Percentiles rank a stretch among this genome's conserved stretches.
These are phyloP conservation scores for Stachybotrys echinatus DNA, from an alignment of 2,329 filamentous ascomycete genomes.

Conservation along the genomic window DNA sequence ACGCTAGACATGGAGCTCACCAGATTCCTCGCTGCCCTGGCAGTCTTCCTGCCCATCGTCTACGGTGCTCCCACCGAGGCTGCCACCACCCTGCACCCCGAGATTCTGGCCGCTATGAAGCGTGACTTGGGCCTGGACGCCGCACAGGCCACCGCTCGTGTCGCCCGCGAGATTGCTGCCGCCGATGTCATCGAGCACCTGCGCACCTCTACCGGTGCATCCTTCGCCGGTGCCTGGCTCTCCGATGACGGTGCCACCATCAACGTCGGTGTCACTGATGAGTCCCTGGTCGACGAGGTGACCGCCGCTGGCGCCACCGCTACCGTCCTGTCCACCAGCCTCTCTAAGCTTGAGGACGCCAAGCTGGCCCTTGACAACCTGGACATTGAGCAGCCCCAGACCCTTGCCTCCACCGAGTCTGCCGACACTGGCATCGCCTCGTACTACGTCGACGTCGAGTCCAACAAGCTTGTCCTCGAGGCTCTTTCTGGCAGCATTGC, in stretches of 20 bases:
- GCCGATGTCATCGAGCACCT: slow-evolving; percentile 30
- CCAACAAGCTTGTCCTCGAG: slow-evolving; percentile 35
- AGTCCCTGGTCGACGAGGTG: slow-evolving; percentile 27
- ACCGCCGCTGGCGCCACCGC: slow-evolving; percentile 28
- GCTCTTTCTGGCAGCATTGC: slow-evolving; percentile 26
- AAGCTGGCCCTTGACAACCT: slow-evolving; percentile 36
- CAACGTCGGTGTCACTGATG: slow-evolving; percentile 31
- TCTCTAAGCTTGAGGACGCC: slow-evolving; percentile 33
- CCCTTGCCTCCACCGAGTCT: slow-evolving; percentile 14
- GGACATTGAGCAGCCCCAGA: slow-evolving; percentile 18
- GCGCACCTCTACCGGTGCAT: slow-evolving; percentile 20
- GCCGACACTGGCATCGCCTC: slow-evolving; percentile 25
- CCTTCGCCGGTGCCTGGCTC: slow-evolving; percentile 34
- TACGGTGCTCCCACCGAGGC: slow-evolving; percentile 31
- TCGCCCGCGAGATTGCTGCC: slow-evolving; percentile 29
- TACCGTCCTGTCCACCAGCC: slow-evolving; percentile 23
- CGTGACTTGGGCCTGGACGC: slow-evolving; percentile 33
- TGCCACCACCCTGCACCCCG: slow-evolving; percentile 29
- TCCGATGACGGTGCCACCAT: slow-evolving; percentile 25
- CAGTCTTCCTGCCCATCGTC: slow-evolving; percentile 30
- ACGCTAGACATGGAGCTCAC: slow-evolving; percentile 28
- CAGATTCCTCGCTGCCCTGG: slow-evolving; percentile 30
- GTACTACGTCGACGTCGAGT: slow-evolving; percentile 30
- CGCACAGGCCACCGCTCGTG: slow-evolving; percentile 29
- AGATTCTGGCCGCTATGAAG: slow-evolving; percentile 36